Evolutionary conservation across 2,329 filamentous ascomycete species (phyloP), one percentile per base, ranked within the genome.

Genomic region (Aureobasidium pullulans): DNA sequence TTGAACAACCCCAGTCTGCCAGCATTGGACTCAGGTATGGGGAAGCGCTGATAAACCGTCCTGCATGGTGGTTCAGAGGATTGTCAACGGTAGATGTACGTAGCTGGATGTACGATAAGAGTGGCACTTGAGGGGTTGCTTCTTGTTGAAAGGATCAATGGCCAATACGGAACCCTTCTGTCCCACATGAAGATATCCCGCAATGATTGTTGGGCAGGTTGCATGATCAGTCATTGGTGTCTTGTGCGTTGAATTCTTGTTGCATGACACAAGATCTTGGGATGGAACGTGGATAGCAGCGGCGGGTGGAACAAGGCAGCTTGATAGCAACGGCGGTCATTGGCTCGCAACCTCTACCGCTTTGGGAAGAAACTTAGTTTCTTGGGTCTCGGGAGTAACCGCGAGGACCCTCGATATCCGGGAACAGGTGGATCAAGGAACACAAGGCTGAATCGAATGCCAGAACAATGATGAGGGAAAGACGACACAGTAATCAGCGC

Each of bases 31-130:
- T 50, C 49, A 32, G 40, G 36, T 34, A 43, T 54, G 50, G 50
- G 50, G 50, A 42, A 54, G 50, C 39, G 50, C 50, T 54, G 50
- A 43, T 43, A 43, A 43, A 54, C 50, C 39, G 50, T 54, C 50
- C 11, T 54, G 50, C 50, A 54, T 43, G 8, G 23, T 19, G 15
- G 37, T 13, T 37, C 13, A 43, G 28, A 53, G 49, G 28, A 31
- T 16, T 16, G 15, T 36, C 36, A 52, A 42, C 23, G 50, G 39
- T 34, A 13, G 16, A 34, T 54, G n/a, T 31, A 28, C 50, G 28
- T 54, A 40, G 28, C 39, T 43, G 37, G 16, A 19, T 40, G 36
- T 13, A 39, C 28, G 37, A 54, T 54, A 53, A 42, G 49, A 29
- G 37, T 31, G 39, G 29, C 28, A 42, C n/a, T 3, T 43, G 50